Base-by-base conservation (phyloP, 768 basidiomycete genomes). In the Baorangia bicolor region DNA sequence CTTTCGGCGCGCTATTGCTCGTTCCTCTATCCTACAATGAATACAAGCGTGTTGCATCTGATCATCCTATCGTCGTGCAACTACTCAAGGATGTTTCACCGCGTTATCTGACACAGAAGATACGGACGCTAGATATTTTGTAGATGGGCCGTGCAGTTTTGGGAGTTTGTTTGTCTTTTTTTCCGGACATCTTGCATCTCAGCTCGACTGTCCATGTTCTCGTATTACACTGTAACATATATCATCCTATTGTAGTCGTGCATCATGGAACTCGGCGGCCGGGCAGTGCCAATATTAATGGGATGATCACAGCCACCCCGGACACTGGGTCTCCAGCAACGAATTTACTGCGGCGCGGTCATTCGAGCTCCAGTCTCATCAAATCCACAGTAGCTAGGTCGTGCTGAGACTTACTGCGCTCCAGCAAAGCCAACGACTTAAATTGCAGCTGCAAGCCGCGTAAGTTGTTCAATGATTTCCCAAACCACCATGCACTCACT, bases 1-100 rank as follows among this genome's bases (percentile, higher is more conserved):
- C 44, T 14, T 45, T 45, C 3, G 65, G 66, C 66, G 62, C 37
- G 6, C 28, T 30, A 12, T 20, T 38, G 1, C 47, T 49, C 25
- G 47, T 28, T 49, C 47, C 12, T 20, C 27, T 35, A 13, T 38
- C 27, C 14, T 33, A 30, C 48, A 28, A 38, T 16, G 27, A 30
- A 21, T 39, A 38, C n/a, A 30, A 45, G 28, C 44, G n/a, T 31
- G 44, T 45, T 20, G 23, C 28, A 13, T 31, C 28, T 5, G 23
- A 45, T 31, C 11, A 28, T 20, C 28, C 44, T 12, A 45, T 31
- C 28, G 44, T 45, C 14, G n/a, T 45, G 6, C 44, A 45, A 30
- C 28, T 45, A 6, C n/a, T 23, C 44, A 40, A 40, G 39, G 27
- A 27, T 11, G 21, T 35, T 18, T 34, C 23, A 20, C 47, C 23